Percentiles rank a stretch among this genome's conserved stretches.
These are phyloP conservation scores for Laburnicola sp. DNA, from an alignment of 2,329 filamentous ascomycete species.

Conservation along the genomic window DNA sequence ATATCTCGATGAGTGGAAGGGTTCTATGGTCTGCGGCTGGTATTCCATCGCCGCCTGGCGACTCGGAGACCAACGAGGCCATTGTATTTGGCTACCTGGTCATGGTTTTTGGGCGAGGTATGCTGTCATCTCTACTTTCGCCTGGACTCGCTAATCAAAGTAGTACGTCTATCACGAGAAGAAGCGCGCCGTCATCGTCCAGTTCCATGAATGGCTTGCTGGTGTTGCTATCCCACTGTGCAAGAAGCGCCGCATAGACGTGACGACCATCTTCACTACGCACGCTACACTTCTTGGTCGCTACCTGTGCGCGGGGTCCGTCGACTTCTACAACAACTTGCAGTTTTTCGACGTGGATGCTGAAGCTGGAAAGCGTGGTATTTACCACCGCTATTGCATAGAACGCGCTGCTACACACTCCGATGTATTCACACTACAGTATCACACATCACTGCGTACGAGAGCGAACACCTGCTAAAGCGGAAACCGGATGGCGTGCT, in stretches of 20 bases:
- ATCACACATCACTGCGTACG: constrained; percentile 97
- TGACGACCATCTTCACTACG: constrained; percentile 98
- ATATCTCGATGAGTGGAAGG: constrained; percentile 95
- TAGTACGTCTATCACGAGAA: constrained; percentile 90
- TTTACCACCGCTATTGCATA: constrained; percentile 98
- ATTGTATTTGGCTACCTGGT: constrained; percentile 97
- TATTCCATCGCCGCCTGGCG: constrained; percentile 88
- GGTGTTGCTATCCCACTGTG: constrained; percentile 89
- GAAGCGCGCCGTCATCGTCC: constrained; percentile 87
- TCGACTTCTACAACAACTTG: constrained; percentile 99
- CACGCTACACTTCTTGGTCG: constrained; percentile 93
- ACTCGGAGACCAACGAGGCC: constrained; percentile 95
- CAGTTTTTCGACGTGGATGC: constrained; percentile 96
- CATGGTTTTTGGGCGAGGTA: constrained; percentile 96
- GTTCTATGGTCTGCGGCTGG: constrained; percentile 85
- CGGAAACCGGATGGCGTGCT: constrained; percentile 95
- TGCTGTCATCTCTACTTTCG: constrained; percentile 27
- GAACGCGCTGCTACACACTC: constrained; percentile 90
- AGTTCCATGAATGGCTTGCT: constrained; percentile 98
- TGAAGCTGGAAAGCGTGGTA: constrained; percentile 95
- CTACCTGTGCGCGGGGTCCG: constrained; percentile 94
- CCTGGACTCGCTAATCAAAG: background rate
- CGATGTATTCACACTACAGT: constrained; percentile 99
- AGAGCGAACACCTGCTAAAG: constrained; percentile 96
- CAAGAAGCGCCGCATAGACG: constrained; percentile 92